A percentile compares a stretch with the other conserved stretches of the same genome.
These are phyloP conservation scores for Aristolochia fimbriata DNA, from an alignment of 164 flowering plant species.

Conservation along the genomic window DNA sequence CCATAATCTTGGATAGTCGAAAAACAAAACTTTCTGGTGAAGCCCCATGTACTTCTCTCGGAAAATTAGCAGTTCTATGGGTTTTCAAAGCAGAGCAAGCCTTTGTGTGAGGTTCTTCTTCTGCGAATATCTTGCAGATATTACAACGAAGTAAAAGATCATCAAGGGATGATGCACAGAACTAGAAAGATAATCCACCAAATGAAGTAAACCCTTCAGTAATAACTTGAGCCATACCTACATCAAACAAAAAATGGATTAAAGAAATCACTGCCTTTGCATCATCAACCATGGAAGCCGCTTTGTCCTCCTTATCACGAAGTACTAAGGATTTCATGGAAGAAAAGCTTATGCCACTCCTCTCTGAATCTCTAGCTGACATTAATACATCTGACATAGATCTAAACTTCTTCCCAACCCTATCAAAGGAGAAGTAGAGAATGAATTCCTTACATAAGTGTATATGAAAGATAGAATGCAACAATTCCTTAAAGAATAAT, in stretches of 20 bases:
- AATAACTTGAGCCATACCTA: slow-evolving; percentile 41
- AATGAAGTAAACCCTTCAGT: not conserved
- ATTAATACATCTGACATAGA: slow-evolving; percentile 63
- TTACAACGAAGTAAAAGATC: slow-evolving; percentile 61
- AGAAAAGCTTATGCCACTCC: slow-evolving; percentile 64
- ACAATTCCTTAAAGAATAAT: not conserved
- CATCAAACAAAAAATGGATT: slow-evolving; percentile 41
- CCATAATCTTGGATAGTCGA: slow-evolving; percentile 72
- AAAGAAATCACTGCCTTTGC: slow-evolving; percentile 46
- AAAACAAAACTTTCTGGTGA: slow-evolving; percentile 74
- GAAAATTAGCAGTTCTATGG: slow-evolving; percentile 24
- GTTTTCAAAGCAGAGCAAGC: slow-evolving; percentile 24
- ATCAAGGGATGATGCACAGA: slow-evolving; percentile 26
- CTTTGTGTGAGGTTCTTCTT: slow-evolving; percentile 42
- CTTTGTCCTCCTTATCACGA: slow-evolving; percentile 77
- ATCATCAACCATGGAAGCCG: slow-evolving; percentile 31
- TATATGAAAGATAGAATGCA: too few species aligned
- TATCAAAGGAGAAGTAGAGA: slow-evolving; percentile 13
- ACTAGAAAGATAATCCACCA: slow-evolving; percentile 4
- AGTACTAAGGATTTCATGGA: slow-evolving; percentile 79
- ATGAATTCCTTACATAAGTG: too few species aligned
- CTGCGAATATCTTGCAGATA: slow-evolving; percentile 86
- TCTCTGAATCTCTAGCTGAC: slow-evolving; percentile 63
- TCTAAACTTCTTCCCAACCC: slow-evolving; percentile 49
- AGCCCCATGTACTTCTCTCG: slow-evolving; percentile 76